Base-by-base conservation (phyloP, 768 basidiomycete genomes). In the Phylloporus scabripes region DNA sequence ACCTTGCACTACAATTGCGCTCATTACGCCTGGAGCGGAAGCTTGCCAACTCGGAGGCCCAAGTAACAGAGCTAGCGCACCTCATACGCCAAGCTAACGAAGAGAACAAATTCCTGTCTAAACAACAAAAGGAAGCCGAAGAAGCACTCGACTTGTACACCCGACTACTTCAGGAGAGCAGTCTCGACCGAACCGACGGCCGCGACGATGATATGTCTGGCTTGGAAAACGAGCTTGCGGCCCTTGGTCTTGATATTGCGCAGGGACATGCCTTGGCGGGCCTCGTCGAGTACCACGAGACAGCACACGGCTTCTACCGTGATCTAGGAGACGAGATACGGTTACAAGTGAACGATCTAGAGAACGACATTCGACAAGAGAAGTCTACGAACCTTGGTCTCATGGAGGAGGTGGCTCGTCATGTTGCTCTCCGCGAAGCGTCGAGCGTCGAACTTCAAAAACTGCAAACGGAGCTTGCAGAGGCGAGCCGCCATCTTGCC, bases 11-110 rank as follows among this genome's bases (percentile, higher is more conserved):
- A 26, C 74, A 74, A 47, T 54, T 77, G 9, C 74, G 71, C 7
- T 65, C 70, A 21, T 63, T 72, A 23, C 80, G 84, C 24, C 67
- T 87, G 11, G 80, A 85, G 56, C 79, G 86, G 51, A 86, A 83
- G 62, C 70, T 87, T 12, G 79, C 78, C 34, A 85, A 83, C 57
- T 72, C 83, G 5, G 81, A 87, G 48, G 79, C 68, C 15, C 85
- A 88, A 60, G 82, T 85, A 18, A 63, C 70, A 11, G 85, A 87
- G 52, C 68, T 89, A 7, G 79, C 80, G 1, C 68, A 78, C 51
- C 74, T 88, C 36, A 71, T 85, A 56, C 80, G 83, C 21, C 76
- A 80, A 23, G 66, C 70, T 23, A 75, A 75, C 40, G 78, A 82
- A 12, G 72, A 80, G 44, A 85, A 77, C 53, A 51, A 52, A 10